These are phyloP conservation scores for Pseudogymnoascus sp. DNA, from an alignment of 2,329 filamentous ascomycete species.

Conservation along the genomic window DNA sequence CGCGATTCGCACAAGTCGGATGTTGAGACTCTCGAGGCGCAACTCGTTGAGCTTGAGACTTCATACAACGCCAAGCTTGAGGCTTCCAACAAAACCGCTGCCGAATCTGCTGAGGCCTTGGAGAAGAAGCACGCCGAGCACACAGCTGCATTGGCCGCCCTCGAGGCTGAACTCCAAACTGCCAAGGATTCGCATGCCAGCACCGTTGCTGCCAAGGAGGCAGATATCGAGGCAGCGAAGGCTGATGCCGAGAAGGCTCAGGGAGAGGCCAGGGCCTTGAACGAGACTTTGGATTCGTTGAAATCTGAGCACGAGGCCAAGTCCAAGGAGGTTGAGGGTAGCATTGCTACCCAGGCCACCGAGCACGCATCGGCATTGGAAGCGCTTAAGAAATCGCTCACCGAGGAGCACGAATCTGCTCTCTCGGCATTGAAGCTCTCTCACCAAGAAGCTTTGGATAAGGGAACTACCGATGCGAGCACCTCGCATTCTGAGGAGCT, in stretches of 20 bases:
- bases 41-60: slow-evolving; percentile 15
- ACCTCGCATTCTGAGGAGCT: slow-evolving; percentile 42
- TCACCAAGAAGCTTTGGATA: slow-evolving; percentile 44
- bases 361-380: slow-evolving; percentile 33
- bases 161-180: slow-evolving; percentile 37
- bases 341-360: slow-evolving; percentile 41
- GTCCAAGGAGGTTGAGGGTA: slow-evolving; percentile 40
- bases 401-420: slow-evolving; percentile 43
- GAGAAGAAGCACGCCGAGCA: slow-evolving; percentile 40
- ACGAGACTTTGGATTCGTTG: slow-evolving; percentile 41
- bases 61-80: slow-evolving; percentile 23
- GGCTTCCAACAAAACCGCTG: slow-evolving; percentile 21
- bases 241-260: slow-evolving; percentile 39
- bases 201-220: slow-evolving; percentile 24
- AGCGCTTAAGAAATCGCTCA: slow-evolving; percentile 41
- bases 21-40: slow-evolving; percentile 39
- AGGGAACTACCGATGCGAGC: slow-evolving; percentile 38
- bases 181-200: slow-evolving; percentile 40
- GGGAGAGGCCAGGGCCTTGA: slow-evolving; percentile 41
- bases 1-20: slow-evolving; percentile 45
- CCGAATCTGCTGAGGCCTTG: slow-evolving; percentile 38
- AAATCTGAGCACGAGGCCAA: slow-evolving; percentile 38
- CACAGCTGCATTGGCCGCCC: slow-evolving; percentile 18
- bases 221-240: slow-evolving; percentile 24
- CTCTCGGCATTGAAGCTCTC: slow-evolving; percentile 46